A percentile compares a stretch with the other conserved stretches of the same genome.
Conservation (phyloP, 2,329 filamentous ascomycete genomes). For the Diaporthe citriasiana region DNA sequence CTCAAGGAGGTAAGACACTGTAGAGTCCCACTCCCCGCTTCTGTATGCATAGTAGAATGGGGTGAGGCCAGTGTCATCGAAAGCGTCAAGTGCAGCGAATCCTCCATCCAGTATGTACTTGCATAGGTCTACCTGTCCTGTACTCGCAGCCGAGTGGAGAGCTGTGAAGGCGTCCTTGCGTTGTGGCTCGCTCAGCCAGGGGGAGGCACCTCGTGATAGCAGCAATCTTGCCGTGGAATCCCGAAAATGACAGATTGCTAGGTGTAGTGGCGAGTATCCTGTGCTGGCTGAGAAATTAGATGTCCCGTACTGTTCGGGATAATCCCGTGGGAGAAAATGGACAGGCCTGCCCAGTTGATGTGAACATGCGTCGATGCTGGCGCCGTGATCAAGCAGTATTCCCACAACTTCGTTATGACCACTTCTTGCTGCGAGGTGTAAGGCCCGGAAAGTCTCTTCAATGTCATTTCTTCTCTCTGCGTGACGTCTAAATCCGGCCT, state of each 20-base stretch:
- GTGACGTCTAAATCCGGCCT: slow-evolving; percentile 35
- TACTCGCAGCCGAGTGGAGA: slow-evolving; percentile 48
- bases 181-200: slow-evolving; percentile 42
- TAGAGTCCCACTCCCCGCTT: slow-evolving; percentile 46
- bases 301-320: background rate
- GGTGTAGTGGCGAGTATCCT: slow-evolving; percentile 47
- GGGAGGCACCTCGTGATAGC: slow-evolving; percentile 45
- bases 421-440: slow-evolving; percentile 47
- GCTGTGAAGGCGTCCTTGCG: slow-evolving; percentile 43
- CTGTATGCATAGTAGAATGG: slow-evolving; percentile 50
- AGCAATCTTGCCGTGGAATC: slow-evolving; percentile 46
- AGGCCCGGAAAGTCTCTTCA: slow-evolving; percentile 43
- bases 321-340: slow-evolving; percentile 42
- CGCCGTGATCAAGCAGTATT: slow-evolving; percentile 46
- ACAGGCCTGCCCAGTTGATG: slow-evolving; percentile 44
- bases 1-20: slow-evolving; percentile 46
- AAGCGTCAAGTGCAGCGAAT: slow-evolving; percentile 44
- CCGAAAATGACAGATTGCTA: slow-evolving; percentile 48
- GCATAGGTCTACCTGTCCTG: slow-evolving; percentile 45
- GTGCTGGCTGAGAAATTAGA: background rate
- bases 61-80: slow-evolving; percentile 45
- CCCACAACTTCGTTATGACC: slow-evolving; percentile 46
- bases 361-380: slow-evolving; percentile 41
- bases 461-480: slow-evolving; percentile 29
- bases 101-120: slow-evolving; percentile 44